Evolutionary conservation across 202 grass and related monocot species (phyloP), one percentile per base, ranked within the genome.

Genomic region (Setaria viridis): DNA sequence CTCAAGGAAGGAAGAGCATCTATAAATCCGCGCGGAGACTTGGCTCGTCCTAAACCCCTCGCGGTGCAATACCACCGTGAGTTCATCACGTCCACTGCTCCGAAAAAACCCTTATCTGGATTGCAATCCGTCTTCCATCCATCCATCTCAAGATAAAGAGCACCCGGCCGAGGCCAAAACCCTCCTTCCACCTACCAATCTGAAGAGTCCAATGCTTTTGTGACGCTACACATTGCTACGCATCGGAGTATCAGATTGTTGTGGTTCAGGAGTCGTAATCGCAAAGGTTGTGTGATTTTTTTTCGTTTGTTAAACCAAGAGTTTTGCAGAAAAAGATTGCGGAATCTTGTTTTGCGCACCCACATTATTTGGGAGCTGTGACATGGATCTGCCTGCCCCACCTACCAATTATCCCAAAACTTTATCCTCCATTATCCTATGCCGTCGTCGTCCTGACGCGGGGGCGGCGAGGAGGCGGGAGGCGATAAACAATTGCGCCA

Each of bases 341-440:
- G 12, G 58, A 50, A 67, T 77, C 29, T 58, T 35, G 74, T 45
- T 70, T 84, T 85, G 6, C 2, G 0, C 43, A 59, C 45, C 67
- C 54, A 33, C 13, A 76, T 39, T 84, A 80, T 79, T 87, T 50
- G 45, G 64, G 41, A 15, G 19, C 6, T 9, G 80, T 70, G 80
- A 70, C 77, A 91, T 88, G 89, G 89, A 91, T 91, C 76, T 88
- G 64, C 41, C 77, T 88, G 85, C 77, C 81, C 85, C 89, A 82
- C 89, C 85, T 67, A 81, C 82, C 55, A 80, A 67, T 60, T 66
- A 58, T 53, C 85, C 77, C 15, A 91, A 67, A 59, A 5, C 71
- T 78, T 70, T 85, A 78, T 82, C 85, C 1, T 85, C 85, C 39
- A 73, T 72, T 91, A 81, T 91, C 77, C 11, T 81, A 35, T 49